Evolutionary conservation across 768 basidiomycete species (phyloP).

Genomic region (Boletus speciosus): DNA sequence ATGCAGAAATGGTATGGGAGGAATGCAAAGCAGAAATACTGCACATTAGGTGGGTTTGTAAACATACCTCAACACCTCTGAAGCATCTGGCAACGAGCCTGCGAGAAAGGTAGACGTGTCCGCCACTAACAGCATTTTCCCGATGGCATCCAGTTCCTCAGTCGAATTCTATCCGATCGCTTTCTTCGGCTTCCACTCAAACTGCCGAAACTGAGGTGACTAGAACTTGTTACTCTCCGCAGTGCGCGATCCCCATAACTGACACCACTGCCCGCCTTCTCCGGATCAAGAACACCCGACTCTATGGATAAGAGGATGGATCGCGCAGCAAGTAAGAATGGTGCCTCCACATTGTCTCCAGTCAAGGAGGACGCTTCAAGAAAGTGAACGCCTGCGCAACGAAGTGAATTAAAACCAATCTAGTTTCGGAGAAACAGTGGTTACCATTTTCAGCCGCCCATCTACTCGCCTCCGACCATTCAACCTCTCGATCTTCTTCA

Average conservation of each 20-base stretch:
- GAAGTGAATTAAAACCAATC: constrained; percentile 1
- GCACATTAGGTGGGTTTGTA: constrained; percentile 1
- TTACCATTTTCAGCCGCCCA: constrained; percentile 96
- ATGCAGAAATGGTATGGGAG: constrained; percentile 25
- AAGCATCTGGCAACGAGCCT: neutral
- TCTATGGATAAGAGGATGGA: constrained; percentile 89
- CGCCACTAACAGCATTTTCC: constrained; percentile 60
- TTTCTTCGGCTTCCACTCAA: constrained; percentile 64
- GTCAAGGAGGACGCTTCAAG: constrained; percentile 89
- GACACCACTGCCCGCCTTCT: constrained; percentile 92
- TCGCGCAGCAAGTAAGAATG: constrained; percentile 83
- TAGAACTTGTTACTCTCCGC: constrained; percentile 87
- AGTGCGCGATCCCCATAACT: constrained; percentile 95
- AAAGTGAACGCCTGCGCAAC: constrained; percentile 78
- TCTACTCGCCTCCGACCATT: constrained; percentile 89
- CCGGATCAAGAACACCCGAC: constrained; percentile 86
- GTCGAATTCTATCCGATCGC: constrained; percentile 53
- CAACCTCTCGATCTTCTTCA: constrained; percentile 93
- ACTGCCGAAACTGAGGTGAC: constrained; percentile 82
- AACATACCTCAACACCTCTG: constrained; percentile 16
- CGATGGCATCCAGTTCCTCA: constrained; percentile 59
- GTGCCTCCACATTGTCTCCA: constrained; percentile 92
- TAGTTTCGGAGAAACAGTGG: constrained; percentile 15
- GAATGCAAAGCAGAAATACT: constrained; percentile 10
- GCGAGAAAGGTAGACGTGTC: neutral